Evolutionary conservation across 257 asterid genomes (phyloP).

Genomic region (Parsonsia alboflavescens): DNA sequence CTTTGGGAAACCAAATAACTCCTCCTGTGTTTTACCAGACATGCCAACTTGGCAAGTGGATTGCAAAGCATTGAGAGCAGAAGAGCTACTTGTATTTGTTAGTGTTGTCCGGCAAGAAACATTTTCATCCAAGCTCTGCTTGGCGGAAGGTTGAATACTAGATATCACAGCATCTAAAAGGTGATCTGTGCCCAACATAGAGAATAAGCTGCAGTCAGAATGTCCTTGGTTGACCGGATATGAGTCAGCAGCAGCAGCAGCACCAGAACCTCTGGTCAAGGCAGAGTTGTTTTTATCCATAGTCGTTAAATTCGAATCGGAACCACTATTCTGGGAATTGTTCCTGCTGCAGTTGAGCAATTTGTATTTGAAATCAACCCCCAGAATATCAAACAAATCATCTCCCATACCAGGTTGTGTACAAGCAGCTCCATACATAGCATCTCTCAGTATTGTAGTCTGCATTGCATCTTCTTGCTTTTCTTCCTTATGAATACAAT

Average conservation of each 20-base stretch:
- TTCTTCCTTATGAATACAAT: conserved; percentile 25
- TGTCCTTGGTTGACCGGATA: conserved; percentile 34
- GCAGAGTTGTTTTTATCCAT: conserved; percentile 25
- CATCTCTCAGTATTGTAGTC: conserved; percentile 14
- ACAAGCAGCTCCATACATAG: conserved; percentile 30
- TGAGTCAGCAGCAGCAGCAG: conserved; percentile 39
- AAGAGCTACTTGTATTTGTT: conserved; percentile 43
- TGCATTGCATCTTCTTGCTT: conserved; percentile 29
- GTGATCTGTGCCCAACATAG: conserved; percentile 43
- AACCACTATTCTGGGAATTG: conserved; percentile 26
- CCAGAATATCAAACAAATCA: conserved; percentile 80
- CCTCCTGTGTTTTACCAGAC: conserved; percentile 46
- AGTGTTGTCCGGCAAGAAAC: conserved; percentile 52
- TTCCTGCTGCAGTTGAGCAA: conserved; percentile 47
- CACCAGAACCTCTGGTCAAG: conserved; percentile 28
- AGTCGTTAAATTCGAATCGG: conserved; percentile 24
- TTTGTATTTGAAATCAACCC: conserved; percentile 68
- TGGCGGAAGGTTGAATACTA: conserved; percentile 30
- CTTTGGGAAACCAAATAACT: conserved; percentile 52
- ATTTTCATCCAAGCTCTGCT: conserved; percentile 39
- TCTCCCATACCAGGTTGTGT: conserved; percentile 44
- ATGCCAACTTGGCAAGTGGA: conserved; percentile 42
- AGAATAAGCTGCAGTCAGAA: conserved; percentile 46
- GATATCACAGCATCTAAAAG: conserved; percentile 74
- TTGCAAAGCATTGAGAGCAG: conserved; percentile 37